phyloP scores from a whole-genome alignment of 2,329 filamentous ascomycete genomes.

The Lizonia empirigonia region DNA sequence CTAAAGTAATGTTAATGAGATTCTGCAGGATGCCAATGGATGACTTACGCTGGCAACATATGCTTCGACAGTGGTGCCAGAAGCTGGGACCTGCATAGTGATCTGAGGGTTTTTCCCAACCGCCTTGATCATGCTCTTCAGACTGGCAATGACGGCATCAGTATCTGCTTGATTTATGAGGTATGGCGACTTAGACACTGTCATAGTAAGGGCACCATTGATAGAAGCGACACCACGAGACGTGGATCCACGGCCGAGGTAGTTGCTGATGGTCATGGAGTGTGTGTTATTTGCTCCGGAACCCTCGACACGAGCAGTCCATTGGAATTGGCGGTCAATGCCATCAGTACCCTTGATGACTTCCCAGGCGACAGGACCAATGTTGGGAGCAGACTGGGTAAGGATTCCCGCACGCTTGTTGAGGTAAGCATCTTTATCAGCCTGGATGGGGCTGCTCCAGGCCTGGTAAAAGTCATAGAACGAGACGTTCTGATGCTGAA shows the following conservation, averaged over 20 bases:
- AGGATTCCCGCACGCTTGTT: constrained; percentile 63
- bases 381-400: constrained; percentile 68
- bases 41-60: constrained; percentile 56
- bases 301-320: constrained; percentile 68
- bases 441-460: constrained; percentile 53
- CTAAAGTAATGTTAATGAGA: constrained; percentile 9
- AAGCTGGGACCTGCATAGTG: constrained; percentile 60
- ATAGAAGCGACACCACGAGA: constrained; percentile 68
- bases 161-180: constrained; percentile 63
- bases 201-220: constrained; percentile 61
- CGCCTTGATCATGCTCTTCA: constrained; percentile 64
- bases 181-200: constrained; percentile 65
- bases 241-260: constrained; percentile 68
- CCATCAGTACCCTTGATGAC: constrained; percentile 63
- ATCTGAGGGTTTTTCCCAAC: constrained; percentile 61
- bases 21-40: background rate
- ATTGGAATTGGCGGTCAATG: constrained; percentile 67
- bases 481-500: constrained; percentile 58
- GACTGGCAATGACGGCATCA: constrained; percentile 66
- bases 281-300: constrained; percentile 51
- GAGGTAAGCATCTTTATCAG: constrained; percentile 51
- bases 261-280: constrained; percentile 55
- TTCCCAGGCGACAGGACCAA: constrained; percentile 67
- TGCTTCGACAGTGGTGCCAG: constrained; percentile 58
- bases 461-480: constrained; percentile 71